phyloP scores from a whole-genome alignment of 2,329 filamentous ascomycete genomes.

The Colletotrichum cordylinicola region DNA sequence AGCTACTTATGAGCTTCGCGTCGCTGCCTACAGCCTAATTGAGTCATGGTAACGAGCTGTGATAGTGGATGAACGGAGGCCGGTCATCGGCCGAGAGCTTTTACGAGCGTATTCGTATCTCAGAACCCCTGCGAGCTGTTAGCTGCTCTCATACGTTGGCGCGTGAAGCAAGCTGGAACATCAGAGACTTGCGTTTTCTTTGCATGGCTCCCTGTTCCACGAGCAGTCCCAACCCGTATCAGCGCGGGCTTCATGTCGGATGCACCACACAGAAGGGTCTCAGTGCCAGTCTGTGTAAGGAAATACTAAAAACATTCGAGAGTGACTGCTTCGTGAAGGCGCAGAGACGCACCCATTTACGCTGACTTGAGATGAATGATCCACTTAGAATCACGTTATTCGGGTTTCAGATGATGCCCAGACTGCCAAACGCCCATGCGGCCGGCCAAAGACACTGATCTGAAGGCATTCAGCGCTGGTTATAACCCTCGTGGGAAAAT shows the following conservation, averaged over 20 bases:
- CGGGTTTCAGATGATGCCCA: not conserved
- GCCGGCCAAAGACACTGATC: not conserved
- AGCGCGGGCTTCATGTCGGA: not conserved
- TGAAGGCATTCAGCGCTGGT: not conserved
- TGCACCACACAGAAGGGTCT: not conserved
- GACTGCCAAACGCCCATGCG: not conserved
- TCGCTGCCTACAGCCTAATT: not conserved
- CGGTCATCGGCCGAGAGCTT: not conserved
- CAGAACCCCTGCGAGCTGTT: not conserved
- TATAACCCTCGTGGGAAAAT: not conserved
- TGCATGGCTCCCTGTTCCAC: not conserved
- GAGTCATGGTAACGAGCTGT: not conserved
- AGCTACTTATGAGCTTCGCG: not conserved
- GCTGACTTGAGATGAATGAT: not conserved
- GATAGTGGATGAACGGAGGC: not conserved
- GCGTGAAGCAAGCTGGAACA: not conserved
- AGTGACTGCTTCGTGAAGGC: not conserved
- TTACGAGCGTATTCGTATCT: not conserved
- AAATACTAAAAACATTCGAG: not conserved
- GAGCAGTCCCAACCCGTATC: not conserved
- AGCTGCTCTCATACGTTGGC: not conserved
- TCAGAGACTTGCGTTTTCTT: not conserved
- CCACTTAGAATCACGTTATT: not conserved
- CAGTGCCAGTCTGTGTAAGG: not conserved
- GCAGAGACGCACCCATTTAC: not conserved